Evolutionary conservation across 805 yeast species (phyloP).

Genomic region (Ogataea dorogensis): DNA sequence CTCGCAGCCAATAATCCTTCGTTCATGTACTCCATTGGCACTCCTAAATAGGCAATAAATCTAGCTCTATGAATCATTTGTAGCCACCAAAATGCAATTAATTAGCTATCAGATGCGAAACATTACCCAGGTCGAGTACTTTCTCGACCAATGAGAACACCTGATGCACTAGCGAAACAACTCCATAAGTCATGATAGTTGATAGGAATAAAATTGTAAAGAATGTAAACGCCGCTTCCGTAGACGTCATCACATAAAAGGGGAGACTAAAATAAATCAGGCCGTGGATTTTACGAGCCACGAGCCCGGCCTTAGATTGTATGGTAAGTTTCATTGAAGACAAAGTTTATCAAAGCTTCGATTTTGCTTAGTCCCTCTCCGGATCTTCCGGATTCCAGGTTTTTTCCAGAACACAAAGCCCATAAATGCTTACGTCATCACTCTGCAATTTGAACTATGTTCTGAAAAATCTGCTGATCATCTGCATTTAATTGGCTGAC

Average conservation of each 20-base stretch:
- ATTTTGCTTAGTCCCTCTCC: neutral
- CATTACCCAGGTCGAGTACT: constrained; percentile 2
- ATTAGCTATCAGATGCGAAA: constrained; percentile 2
- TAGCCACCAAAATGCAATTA: too few relatives aligned
- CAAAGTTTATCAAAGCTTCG: neutral
- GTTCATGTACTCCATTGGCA: too few relatives aligned
- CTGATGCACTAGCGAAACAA: constrained; percentile 7
- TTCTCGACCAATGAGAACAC: constrained; percentile 3
- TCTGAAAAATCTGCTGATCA: constrained; percentile 26
- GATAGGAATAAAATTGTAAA: constrained; percentile 11
- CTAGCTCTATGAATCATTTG: too few relatives aligned
- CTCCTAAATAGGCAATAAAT: too few relatives aligned
- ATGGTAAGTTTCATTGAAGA: neutral
- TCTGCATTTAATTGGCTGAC: constrained; percentile 22
- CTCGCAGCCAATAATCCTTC: too few relatives aligned
- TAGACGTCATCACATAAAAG: constrained; percentile 23
- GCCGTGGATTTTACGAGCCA: constrained; percentile 11
- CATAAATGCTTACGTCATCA: constrained; percentile 4
- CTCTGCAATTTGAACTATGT: constrained; percentile 13
- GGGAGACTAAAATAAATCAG: constrained; percentile 23
- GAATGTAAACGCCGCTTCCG: constrained; percentile 20
- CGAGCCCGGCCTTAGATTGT: neutral
- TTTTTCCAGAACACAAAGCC: constrained; percentile 9
- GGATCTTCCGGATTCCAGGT: constrained; percentile 2
- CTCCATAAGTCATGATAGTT: constrained; percentile 10